phyloP scores from a whole-genome alignment of 805 yeast species.

The Candida ponderosae region DNA sequence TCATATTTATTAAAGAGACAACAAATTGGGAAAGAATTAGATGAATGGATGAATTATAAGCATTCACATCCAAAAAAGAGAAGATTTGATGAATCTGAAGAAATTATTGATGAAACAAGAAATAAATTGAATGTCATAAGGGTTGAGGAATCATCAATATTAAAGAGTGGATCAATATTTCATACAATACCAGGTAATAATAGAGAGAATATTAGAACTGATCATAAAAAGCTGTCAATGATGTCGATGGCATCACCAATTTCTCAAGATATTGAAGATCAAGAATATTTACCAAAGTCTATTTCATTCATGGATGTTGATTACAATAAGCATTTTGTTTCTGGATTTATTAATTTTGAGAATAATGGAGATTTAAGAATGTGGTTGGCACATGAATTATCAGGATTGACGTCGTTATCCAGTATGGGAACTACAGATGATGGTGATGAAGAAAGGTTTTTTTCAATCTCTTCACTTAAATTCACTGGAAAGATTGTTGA shows the following conservation, averaged over 20 bases:
- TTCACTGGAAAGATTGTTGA: slow-evolving; percentile 12
- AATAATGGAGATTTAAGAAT: background rate
- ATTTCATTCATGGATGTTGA: slow-evolving; percentile 5
- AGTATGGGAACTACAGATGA: background rate
- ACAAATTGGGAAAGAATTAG: background rate
- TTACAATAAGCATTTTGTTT: background rate
- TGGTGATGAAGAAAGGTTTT: background rate
- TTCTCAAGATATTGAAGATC: too few relatives aligned
- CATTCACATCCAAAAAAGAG: slow-evolving; percentile 6
- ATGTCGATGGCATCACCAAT: background rate
- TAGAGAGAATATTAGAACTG: too few relatives aligned
- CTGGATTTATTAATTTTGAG: slow-evolving; percentile 3
- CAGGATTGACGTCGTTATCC: background rate
- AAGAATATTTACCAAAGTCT: background rate
- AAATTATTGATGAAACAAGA: background rate
- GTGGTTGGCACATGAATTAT: background rate
- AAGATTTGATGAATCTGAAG: slow-evolving; percentile 7
- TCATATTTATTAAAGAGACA: slow-evolving; percentile 1
- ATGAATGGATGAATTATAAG: background rate
- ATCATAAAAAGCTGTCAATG: background rate
- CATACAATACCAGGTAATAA: too few relatives aligned
- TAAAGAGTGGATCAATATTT: slow-evolving; percentile 10
- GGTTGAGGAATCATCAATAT: slow-evolving; percentile 7
- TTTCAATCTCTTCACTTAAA: background rate
- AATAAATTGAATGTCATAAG: slow-evolving; percentile 7